These are phyloP conservation scores for Phyllostachys edulis DNA, from an alignment of 176 grass and related monocot genomes.

Conservation along the genomic window DNA sequence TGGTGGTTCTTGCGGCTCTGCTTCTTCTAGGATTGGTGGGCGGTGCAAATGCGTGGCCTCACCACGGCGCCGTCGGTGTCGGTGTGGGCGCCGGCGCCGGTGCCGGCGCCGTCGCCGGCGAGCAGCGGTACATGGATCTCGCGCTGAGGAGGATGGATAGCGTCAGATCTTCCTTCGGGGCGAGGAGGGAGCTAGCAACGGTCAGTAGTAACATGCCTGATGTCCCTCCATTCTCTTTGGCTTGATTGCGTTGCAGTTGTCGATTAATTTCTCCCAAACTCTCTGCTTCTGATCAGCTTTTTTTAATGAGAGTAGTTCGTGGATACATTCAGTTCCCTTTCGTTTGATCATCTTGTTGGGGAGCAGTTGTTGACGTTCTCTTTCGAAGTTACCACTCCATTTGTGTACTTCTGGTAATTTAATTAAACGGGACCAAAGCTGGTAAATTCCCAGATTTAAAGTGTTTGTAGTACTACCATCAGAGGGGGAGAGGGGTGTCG, in stretches of 20 bases:
- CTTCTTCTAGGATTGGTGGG: conserved; percentile 17
- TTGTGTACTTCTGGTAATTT: background rate
- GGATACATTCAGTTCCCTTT: background rate
- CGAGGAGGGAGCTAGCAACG: conserved; percentile 38
- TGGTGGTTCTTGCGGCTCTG: conserved; percentile 7
- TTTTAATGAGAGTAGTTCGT: background rate
- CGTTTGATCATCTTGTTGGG: conserved; percentile 8
- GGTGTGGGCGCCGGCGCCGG: background rate
- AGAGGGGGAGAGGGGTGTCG: background rate
- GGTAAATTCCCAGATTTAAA: background rate
- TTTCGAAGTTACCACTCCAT: background rate
- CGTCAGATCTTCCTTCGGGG: conserved; percentile 44
- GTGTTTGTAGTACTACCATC: background rate
- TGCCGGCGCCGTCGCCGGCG: conserved; percentile 1
- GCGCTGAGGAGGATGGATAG: conserved; percentile 37
- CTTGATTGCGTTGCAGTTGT: background rate
- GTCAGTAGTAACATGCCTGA: background rate
- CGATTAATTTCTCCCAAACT: background rate
- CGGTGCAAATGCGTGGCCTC: conserved; percentile 27
- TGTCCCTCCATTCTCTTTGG: background rate
- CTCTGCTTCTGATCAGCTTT: background rate
- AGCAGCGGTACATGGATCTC: conserved; percentile 44
- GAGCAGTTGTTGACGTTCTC: background rate
- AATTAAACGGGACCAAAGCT: background rate
- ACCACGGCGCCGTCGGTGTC: background rate